Percentiles rank a stretch among this genome's conserved stretches.
phyloP scores from a whole-genome alignment of 2,329 filamentous ascomycete species.

The Ophiocordyceps polyrhachis-furcata region DNA sequence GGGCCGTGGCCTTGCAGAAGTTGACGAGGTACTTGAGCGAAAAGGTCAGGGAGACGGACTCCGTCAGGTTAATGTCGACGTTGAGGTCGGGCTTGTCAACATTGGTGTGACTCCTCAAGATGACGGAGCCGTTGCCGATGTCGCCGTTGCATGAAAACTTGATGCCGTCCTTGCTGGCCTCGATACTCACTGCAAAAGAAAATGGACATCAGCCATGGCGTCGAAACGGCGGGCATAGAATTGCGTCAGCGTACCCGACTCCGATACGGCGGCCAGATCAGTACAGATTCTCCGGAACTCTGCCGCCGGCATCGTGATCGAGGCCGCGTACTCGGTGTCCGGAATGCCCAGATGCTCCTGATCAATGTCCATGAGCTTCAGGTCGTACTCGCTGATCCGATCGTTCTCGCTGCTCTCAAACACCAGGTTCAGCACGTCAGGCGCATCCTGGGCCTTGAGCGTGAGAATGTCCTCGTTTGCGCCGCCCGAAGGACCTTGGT shows the following conservation, averaged over 20 bases:
- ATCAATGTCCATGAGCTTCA: constrained; percentile 99
- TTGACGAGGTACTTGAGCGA: constrained; percentile 99
- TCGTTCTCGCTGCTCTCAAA: constrained; percentile 86
- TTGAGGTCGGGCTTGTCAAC: constrained; percentile 77
- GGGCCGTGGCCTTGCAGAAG: constrained; percentile 92
- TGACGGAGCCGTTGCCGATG: constrained; percentile 89
- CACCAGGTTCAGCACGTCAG: constrained; percentile 84
- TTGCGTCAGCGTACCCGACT: constrained; percentile 53
- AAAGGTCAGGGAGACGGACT: constrained; percentile 89
- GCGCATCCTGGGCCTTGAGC: constrained; percentile 91
- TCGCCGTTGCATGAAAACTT: constrained; percentile 89
- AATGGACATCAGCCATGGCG: neutral
- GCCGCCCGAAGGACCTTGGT: constrained; percentile 94
- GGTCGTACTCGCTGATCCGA: constrained; percentile 93
- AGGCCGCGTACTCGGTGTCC: constrained; percentile 94
- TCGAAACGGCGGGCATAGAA: too few relatives aligned
- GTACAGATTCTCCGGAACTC: constrained; percentile 94
- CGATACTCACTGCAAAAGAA: constrained; percentile 56
- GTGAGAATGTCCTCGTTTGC: constrained; percentile 86
- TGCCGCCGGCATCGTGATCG: constrained; percentile 66
- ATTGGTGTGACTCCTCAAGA: constrained; percentile 71
- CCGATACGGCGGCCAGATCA: constrained; percentile 79
- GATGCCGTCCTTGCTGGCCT: constrained; percentile 91
- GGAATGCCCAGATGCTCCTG: constrained; percentile 98
- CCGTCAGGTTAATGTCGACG: constrained; percentile 75